Conservation (phyloP, 495 filamentous ascomycete genomes). For the Usnea hakonensis region DNA sequence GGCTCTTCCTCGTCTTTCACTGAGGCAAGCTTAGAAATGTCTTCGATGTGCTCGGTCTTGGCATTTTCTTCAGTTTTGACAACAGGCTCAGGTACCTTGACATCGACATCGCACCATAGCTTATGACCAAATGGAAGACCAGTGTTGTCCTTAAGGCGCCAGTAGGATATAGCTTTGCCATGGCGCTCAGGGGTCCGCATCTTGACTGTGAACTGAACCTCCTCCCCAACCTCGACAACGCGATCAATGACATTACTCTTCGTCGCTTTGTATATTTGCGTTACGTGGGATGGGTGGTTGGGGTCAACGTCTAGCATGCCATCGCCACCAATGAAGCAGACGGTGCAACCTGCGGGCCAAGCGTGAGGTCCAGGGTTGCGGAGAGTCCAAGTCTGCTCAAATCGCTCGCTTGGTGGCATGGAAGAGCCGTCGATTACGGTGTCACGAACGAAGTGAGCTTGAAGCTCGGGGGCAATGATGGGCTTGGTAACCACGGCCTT, state of each 20-base stretch:
- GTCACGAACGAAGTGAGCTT: constrained; percentile 74
- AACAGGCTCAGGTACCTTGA: constrained; percentile 36
- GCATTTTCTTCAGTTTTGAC: constrained; percentile 25
- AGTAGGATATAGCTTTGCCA: constrained; percentile 84
- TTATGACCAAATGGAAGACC: constrained; percentile 82
- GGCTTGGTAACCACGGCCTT: constrained; percentile 21
- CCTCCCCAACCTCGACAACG: constrained; percentile 62
- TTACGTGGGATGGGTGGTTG: constrained; percentile 62
- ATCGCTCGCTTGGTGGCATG: constrained; percentile 57
- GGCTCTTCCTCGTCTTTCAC: constrained; percentile 21
- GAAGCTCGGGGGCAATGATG: constrained; percentile 33
- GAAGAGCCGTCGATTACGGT: constrained; percentile 69
- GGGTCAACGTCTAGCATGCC: constrained; percentile 86
- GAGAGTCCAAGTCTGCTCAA: constrained; percentile 88
- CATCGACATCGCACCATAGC: constrained; percentile 88
- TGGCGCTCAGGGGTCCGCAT: constrained; percentile 68
- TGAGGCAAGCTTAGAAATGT: constrained; percentile 25
- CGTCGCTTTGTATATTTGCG: constrained; percentile 62
- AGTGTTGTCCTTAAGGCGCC: constrained; percentile 80
- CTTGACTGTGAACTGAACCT: constrained; percentile 71
- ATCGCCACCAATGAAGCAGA: constrained; percentile 88
- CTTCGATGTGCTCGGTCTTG: constrained; percentile 25
- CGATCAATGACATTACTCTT: constrained; percentile 70
- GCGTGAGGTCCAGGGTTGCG: constrained; percentile 67
- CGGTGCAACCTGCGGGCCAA: constrained; percentile 86